Evolutionary conservation across 2,329 filamentous ascomycete species (phyloP).

Genomic region (Phoma sp.): DNA sequence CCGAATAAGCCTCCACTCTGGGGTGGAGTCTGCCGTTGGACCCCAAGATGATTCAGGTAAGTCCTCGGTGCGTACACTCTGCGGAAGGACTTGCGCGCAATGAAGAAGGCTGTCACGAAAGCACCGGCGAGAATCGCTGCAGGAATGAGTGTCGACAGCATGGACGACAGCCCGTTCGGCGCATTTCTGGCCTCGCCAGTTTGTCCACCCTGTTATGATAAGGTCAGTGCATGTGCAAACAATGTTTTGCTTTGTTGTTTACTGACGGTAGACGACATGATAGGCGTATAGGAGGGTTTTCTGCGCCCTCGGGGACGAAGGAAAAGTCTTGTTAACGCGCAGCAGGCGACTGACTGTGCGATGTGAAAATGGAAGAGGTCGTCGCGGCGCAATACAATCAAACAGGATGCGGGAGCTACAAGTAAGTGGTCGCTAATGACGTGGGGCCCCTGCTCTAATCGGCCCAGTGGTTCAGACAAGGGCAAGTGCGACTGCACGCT

Average conservation of each 20-base stretch:
- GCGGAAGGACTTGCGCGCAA: slow-evolving; percentile 52
- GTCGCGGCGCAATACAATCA: slow-evolving; percentile 23
- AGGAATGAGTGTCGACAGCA: slow-evolving; percentile 45
- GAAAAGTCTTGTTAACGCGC: slow-evolving; percentile 7
- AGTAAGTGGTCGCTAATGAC: slow-evolving; percentile 26
- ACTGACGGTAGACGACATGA: slow-evolving; percentile 35
- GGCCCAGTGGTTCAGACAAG: slow-evolving; percentile 18
- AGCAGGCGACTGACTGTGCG: slow-evolving; percentile 12
- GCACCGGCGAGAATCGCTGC: slow-evolving; percentile 35
- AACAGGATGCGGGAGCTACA: slow-evolving; percentile 29
- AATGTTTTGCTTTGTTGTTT: background rate
- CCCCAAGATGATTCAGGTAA: slow-evolving; percentile 53
- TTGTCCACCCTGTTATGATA: slow-evolving; percentile 28
- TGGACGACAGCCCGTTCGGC: slow-evolving; percentile 57
- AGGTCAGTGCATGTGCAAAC: background rate
- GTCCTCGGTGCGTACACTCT: slow-evolving; percentile 55
- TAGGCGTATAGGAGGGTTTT: slow-evolving; percentile 19
- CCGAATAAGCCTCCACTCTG: slow-evolving; percentile 55
- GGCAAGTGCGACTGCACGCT: slow-evolving; percentile 12
- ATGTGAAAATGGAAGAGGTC: slow-evolving; percentile 14
- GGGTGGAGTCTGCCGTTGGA: slow-evolving; percentile 56
- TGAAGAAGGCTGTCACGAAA: slow-evolving; percentile 49
- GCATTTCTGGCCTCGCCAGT: slow-evolving; percentile 28
- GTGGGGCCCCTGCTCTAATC: slow-evolving; percentile 25
- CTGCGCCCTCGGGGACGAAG: slow-evolving; percentile 13